Evolutionary conservation across 116 monocot genomes (phyloP), one percentile per base, ranked within the genome.

Genomic region (Dioscorea cayenensis): DNA sequence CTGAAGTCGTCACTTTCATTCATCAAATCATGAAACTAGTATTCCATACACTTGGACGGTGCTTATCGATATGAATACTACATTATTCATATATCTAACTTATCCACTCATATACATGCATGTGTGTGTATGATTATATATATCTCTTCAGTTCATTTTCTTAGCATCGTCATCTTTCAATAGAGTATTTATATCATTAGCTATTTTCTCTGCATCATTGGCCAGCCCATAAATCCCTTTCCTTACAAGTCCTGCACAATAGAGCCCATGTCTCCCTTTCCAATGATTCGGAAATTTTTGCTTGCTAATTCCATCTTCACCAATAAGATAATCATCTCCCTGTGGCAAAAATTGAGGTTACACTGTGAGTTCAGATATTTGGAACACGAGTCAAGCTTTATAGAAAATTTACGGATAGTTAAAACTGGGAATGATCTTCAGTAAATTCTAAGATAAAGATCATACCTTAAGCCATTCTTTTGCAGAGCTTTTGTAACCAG

Each of bases 241-340:
- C 25, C 88, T 50, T 3, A n/a, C 72, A 2, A 88, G 60, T 28
- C 88, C 82, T 0, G 79, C 71, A 49, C 82, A 88, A 35, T 82
- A 88, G 12, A 84, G 71, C 2, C 88, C 82, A 37, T 84, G 77
- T 16, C 43, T 37, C 36, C 88, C 88, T 66, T 88, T 88, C 88
- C 88, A 88, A 36, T 88, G 77, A 13, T 82, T 28, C 3, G 82
- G 88, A 38, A 63, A 82, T 32, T 22, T 49, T 23, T 79, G 73
- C 72, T 77, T 84, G 4, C 79, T 71, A 84, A 84, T 69, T 5
- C 88, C 84, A 74, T 82, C 77, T 6, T 84, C 82, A 20, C 72
- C 79, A 58, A 84, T 79, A 5, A 84, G 72, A 14, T 63, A 16
- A 27, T 79, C 75, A 63, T 79, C 84, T 28, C 63, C 60, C 85